Evolutionary conservation across 2,329 filamentous ascomycete genomes (phyloP), one percentile per base, ranked within the genome.

Genomic region (Fusarium pseudograminearum): DNA sequence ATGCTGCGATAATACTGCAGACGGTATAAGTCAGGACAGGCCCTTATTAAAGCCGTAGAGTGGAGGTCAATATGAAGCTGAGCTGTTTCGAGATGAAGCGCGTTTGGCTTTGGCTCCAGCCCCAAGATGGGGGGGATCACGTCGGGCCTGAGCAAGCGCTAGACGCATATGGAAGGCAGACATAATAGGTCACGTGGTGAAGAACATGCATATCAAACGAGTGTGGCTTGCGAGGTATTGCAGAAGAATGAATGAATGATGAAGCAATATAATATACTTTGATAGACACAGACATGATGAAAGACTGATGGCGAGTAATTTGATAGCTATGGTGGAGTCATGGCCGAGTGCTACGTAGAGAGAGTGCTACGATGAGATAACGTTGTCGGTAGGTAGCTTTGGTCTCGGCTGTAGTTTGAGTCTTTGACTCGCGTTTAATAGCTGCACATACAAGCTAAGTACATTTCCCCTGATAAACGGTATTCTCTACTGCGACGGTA

Each of bases 101-200:
- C 62, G 62, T 65, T 54, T 66, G 65, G 26, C n/a, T 59, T 20
- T 38, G 51, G 28, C n/a, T 50, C 55, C 56, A 57, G 60, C 60
- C 48, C 48, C 33, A 30, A 33, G 34, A 65, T 51, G 59, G 59
- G 44, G 45, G 50, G 34, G 28, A 48, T 44, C 41, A 26, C 41
- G 47, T 40, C 57, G 22, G 52, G 36, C 40, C 44, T 36, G 47
- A 30, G 33, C 44, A 46, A 46, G 40, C 57, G 57, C 55, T 60
- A 62, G 26, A 61, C 61, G 61, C 41, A 65, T 60, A 20, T 61
- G 62, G 61, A 65, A 61, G 64, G 45, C 47, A 55, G 57, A 30
- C 22, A 50, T 44, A 24, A 10, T 22, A 14, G 24, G 64, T 67
- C 64, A 67, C 64, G 64, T 67, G 64, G 64, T 67, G 64, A 67